phyloP scores from a whole-genome alignment of 1,284 basidiomycete genomes.

The Ceratobasidium sp. region DNA sequence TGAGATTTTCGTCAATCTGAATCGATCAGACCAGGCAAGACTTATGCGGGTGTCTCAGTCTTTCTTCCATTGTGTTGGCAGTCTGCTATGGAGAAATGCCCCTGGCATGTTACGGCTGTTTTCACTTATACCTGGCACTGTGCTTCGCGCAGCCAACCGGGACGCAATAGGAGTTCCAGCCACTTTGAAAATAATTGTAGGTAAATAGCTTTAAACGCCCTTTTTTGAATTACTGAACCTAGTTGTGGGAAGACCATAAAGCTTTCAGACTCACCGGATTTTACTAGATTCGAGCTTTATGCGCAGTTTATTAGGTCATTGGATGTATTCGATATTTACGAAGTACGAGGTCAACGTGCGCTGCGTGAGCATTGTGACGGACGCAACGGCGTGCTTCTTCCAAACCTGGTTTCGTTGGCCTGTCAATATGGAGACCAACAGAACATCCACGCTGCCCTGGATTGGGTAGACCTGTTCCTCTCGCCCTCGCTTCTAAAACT shows the following conservation, averaged over 20 bases:
- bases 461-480: slow-evolving; percentile 17
- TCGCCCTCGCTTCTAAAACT: slow-evolving; percentile 5
- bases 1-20: background rate
- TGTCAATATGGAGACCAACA: background rate
- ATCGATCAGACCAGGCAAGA: slow-evolving; percentile 20
- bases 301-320: slow-evolving; percentile 16
- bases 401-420: slow-evolving; percentile 10
- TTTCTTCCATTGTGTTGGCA: slow-evolving; percentile 22
- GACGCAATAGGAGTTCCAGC: too few relatives aligned
- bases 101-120: slow-evolving; percentile 11
- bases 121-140: slow-evolving; percentile 10
- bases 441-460: background rate
- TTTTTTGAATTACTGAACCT: background rate
- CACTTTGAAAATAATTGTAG: background rate
- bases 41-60: slow-evolving; percentile 24
- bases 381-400: background rate
- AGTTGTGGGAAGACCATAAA: background rate
- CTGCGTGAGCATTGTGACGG: background rate
- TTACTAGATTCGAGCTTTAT: slow-evolving; percentile 22
- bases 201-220: background rate
- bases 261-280: background rate
- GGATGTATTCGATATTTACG: slow-evolving; percentile 18
- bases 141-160: background rate
- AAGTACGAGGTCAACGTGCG: background rate
- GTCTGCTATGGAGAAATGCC: slow-evolving; percentile 19